phyloP scores from a whole-genome alignment of 1,284 basidiomycete species.

The Ustilago lituana region DNA sequence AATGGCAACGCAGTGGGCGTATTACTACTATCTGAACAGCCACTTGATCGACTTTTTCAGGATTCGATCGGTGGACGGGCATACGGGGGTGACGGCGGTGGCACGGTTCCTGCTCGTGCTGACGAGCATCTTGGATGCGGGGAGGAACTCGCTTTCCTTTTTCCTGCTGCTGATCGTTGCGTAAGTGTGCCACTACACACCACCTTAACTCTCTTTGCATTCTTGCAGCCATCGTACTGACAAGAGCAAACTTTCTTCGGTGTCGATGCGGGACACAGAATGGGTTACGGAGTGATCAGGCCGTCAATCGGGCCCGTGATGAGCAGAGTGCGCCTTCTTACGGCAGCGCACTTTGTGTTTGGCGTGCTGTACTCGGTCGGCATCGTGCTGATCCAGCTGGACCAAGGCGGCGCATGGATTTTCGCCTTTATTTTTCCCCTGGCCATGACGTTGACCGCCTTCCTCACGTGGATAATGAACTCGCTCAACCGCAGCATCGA shows the following conservation, averaged over 20 bases:
- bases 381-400: slow-evolving; percentile 76
- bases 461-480: slow-evolving; percentile 83
- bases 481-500: slow-evolving; percentile 61
- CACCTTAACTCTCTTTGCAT: too few species aligned
- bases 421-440: slow-evolving; percentile 80
- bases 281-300: slow-evolving; percentile 68
- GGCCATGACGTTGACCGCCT: slow-evolving; percentile 89
- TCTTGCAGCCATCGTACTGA: too few species aligned
- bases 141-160: slow-evolving; percentile 90
- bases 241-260: too few species aligned
- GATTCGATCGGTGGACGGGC: slow-evolving; percentile 49
- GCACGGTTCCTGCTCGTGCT: slow-evolving; percentile 60
- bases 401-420: slow-evolving; percentile 70
- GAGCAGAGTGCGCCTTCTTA: slow-evolving; percentile 79
- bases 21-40: slow-evolving; percentile 59
- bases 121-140: slow-evolving; percentile 81
- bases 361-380: slow-evolving; percentile 75
- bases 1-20: slow-evolving; percentile 76
- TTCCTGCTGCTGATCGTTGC: slow-evolving; percentile 90
- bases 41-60: slow-evolving; percentile 59
- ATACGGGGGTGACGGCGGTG: slow-evolving; percentile 45
- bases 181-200: too few species aligned
- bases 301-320: slow-evolving; percentile 82
- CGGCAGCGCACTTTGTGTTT: slow-evolving; percentile 88
- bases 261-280: too few species aligned